Evolutionary conservation across 164 flowering plant species (phyloP).

Genomic region (Chimonanthus salicifolius): DNA sequence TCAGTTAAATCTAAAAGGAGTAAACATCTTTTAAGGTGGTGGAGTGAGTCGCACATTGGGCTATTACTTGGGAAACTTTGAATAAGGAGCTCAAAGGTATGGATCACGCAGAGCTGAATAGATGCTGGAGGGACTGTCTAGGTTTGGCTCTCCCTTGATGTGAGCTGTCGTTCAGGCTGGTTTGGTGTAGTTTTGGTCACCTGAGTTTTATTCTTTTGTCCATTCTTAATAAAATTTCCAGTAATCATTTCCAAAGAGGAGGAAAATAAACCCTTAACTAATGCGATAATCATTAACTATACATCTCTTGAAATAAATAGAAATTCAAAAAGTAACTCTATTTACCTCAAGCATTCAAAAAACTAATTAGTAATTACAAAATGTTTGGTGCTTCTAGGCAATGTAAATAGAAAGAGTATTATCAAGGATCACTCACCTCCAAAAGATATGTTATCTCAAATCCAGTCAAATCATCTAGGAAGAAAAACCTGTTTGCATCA

Average conservation of each 20-base stretch:
- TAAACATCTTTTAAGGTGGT: no score
- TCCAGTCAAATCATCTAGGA: slow-evolving; percentile 93
- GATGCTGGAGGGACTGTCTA: no score
- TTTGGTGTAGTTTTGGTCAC: no score
- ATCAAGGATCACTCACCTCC: slow-evolving; percentile 45
- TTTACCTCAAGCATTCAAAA: neutral
- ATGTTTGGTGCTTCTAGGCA: neutral
- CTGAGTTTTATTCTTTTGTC: no score
- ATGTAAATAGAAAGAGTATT: neutral
- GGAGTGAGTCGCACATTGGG: no score
- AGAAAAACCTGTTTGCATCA: slow-evolving; percentile 71
- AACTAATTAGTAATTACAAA: neutral
- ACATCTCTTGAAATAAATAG: neutral
- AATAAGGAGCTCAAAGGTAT: no score
- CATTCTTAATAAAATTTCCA: no score
- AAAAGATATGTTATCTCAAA: slow-evolving; percentile 85
- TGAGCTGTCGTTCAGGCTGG: no score
- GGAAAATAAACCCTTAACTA: neutral
- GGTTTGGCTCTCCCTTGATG: no score
- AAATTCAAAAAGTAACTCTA: neutral
- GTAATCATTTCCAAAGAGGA: neutral
- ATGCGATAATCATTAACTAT: neutral
- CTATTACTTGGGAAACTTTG: no score
- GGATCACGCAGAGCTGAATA: no score
- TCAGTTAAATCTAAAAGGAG: no score